phyloP scores from a whole-genome alignment of 306 rosid species.

The Luffa acutangula region DNA sequence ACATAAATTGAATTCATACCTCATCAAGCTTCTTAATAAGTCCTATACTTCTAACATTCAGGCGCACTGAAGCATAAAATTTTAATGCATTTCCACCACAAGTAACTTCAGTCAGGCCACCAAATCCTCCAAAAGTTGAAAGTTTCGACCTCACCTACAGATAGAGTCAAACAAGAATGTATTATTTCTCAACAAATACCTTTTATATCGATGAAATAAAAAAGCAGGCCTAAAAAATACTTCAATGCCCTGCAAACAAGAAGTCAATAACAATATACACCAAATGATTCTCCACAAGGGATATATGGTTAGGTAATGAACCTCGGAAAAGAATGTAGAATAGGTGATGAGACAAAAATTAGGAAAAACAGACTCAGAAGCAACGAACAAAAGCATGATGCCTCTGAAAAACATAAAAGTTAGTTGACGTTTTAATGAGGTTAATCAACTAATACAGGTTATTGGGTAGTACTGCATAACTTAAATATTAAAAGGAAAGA shows the following conservation, averaged over 20 bases:
- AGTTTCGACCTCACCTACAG: conserved; percentile 68
- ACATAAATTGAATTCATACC: conserved; percentile 29
- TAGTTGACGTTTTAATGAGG: background rate
- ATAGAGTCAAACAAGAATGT: background rate
- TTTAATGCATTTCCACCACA: conserved; percentile 93
- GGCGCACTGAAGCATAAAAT: conserved; percentile 86
- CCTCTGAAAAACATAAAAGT: background rate
- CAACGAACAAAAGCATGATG: background rate
- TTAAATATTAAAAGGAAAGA: background rate
- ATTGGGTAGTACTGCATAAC: background rate
- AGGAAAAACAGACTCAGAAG: background rate
- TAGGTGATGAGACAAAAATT: background rate
- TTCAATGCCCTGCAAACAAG: background rate
- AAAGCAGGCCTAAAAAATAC: background rate
- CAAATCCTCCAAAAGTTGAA: conserved; percentile 85
- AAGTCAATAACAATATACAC: background rate
- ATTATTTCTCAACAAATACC: background rate
- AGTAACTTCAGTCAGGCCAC: conserved; percentile 75
- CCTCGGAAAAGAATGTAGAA: background rate
- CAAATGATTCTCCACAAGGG: background rate
- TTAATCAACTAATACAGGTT: background rate
- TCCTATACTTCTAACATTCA: conserved; percentile 58
- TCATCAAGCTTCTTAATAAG: conserved; percentile 77
- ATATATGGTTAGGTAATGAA: background rate
- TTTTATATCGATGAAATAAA: background rate